Base-by-base conservation (phyloP, 257 asterid species). In the Solanum boliviense region DNA sequence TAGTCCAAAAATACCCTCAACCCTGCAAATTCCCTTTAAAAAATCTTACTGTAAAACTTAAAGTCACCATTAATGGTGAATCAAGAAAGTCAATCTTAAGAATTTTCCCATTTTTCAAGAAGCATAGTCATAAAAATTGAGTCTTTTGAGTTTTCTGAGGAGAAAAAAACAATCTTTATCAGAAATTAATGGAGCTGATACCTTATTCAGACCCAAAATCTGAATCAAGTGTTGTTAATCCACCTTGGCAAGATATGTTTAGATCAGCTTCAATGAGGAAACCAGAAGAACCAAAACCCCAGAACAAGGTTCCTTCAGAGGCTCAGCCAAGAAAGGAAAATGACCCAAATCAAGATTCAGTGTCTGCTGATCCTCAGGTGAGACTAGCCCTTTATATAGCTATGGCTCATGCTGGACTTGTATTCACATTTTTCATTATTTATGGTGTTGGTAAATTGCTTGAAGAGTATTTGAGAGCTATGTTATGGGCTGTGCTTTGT, bases 201-300 rank as follows among this genome's bases (percentile, higher is more conserved):
- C 96, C 95, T 6, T 92, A 88, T 81, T 89, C 98, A 23, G 97
- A 94, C 90, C 87, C 94, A 84, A 92, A 94, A 87, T 36, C 95
- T 68, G 94, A 92, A 88, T 68, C 96, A 23, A 91, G 58, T 90
- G 78, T 87, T 67, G 88, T 88, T 38, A 90, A 91, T 67, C 93
- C 92, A 6, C 93, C 99, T 48, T 97, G 99, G 99, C 94, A 94
- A 91, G 99, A 97, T 81, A 97, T 97, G 99, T 95, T 95, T 90
- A 89, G 98, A 95, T 95, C 99, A 88, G 99, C 98, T n/a, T 96
- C 99, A 34, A 71, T 88, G 88, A 90, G 98, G 48, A 94, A 96
- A 71, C 95, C 98, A 44, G 94, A 94, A 92, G 68, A 31, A 52
- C 88, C 92, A 48, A 89, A 93, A 2, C 83, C 93, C 44, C 87